Evolutionary conservation across 2,329 filamentous ascomycete species (phyloP), one percentile per base, ranked within the genome.

Genomic region (Stachybotrys chartarum): DNA sequence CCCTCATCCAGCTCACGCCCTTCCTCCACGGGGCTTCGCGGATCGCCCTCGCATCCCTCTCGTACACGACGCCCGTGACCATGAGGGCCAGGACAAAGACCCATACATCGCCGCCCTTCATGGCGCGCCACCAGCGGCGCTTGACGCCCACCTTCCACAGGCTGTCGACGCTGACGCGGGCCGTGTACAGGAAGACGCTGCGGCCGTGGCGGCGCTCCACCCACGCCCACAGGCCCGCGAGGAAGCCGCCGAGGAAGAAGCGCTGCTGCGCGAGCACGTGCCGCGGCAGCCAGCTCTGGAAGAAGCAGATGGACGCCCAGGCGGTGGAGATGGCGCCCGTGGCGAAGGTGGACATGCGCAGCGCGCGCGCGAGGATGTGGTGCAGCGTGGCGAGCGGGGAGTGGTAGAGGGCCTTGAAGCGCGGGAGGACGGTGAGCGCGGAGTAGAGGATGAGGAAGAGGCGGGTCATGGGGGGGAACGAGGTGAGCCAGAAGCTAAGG

Each of bases 91-190:
- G 71, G 16, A 93, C 87, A 66, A 97, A 92, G 4, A 97, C 75
- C 75, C 87, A 82, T 6, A 97, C 83, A 71, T 97, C 93, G 0
- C 91, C 91, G 44, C 90, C 88, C 64, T 81, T 83, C 68, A 94
- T 80, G 11, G 90, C 90, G 60, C 81, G 84, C 91, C 93, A 96
- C 84, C 91, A 91, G 1, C 90, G 82, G 39, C 87, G 78, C 83
- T 97, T 97, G 55, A 88, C 83, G n/a, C 92, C 91, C 0, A 96
- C 90, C 76, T 96, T 96, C 90, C 91, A 97, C 50, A 91, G 71
- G 44, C 84, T 90, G 68, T 96, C 89, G 32, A 96, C 77, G 57
- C 87, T 91, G n/a, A 86, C 75, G 2, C 92, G 81, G 32, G 88
- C 84, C 60, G 84, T 86, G 70, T 94, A 94, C 58, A 97, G 64